Conservation (phyloP, 177 flowering plant genomes). For the Tripterygium wilfordii region DNA sequence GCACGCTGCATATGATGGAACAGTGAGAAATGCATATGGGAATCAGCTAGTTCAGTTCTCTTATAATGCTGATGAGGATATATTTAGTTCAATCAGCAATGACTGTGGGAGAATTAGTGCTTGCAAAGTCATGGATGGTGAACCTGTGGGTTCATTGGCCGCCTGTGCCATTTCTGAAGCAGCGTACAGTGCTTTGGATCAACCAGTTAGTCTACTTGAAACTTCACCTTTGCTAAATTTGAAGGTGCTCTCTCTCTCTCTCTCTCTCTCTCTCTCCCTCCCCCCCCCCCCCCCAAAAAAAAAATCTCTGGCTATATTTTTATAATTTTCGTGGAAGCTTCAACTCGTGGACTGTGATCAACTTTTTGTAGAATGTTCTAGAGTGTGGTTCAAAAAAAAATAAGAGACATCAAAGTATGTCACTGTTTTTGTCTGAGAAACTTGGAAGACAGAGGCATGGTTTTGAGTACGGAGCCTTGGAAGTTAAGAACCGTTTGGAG, state of each 20-base stretch:
- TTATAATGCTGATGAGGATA: conserved; percentile 30
- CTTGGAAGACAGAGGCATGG: conserved; percentile 58
- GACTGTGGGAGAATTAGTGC: conserved; percentile 9
- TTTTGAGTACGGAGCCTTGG: conserved; percentile 73
- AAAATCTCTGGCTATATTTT: neutral
- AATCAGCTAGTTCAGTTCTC: conserved; percentile 77
- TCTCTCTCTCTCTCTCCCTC: conserved; percentile 6
- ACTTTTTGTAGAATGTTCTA: conserved; percentile 50
- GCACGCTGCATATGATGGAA: conserved; percentile 74
- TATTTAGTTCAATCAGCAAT: neutral
- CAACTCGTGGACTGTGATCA: neutral
- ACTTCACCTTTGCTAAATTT: conserved; percentile 68
- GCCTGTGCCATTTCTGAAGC: conserved; percentile 93
- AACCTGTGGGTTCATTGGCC: conserved; percentile 82
- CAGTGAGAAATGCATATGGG: conserved; percentile 83
- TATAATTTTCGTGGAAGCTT: neutral
- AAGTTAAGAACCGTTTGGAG: conserved; percentile 71
- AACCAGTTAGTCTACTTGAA: conserved; percentile 64
- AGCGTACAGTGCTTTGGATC: conserved; percentile 92
- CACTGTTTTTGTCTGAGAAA: conserved; percentile 64
- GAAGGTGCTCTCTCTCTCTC: conserved; percentile 52
- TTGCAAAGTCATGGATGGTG: conserved; percentile 36
- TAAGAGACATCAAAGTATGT: conserved; percentile 35
- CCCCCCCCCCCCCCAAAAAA: too few relatives aligned
- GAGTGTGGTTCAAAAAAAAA: conserved; percentile 56